Evolutionary conservation across 2,329 filamentous ascomycete genomes (phyloP), one percentile per base, ranked within the genome.

Genomic region (Spiromastix sp.): DNA sequence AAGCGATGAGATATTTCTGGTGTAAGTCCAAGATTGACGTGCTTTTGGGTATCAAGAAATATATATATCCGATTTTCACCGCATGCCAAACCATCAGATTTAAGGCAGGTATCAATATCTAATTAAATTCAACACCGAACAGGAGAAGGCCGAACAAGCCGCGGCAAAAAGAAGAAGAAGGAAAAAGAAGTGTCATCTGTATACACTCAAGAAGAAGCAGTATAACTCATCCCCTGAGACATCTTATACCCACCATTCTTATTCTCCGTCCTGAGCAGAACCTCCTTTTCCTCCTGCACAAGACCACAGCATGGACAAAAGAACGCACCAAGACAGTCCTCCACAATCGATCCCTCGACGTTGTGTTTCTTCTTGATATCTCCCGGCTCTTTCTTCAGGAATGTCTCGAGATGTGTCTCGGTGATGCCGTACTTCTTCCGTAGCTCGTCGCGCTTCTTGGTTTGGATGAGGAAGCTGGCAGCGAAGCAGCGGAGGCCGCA

Each of bases 241-340:
- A 28, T 38, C 31, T 38, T 16, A 17, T 38, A 38, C 3, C 28
- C 28, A 10, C 31, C 31, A 9, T 33, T 11, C 25, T 30, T 19
- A 13, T 34, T 26, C 22, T 22, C 24, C 18, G 20, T 18, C 16
- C 36, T 28, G 13, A 21, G 8, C 8, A 38, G 16, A 6, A 38
- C 36, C 16, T 38, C 36, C 26, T 38, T 38, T 21, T 38, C 31
- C 12, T 34, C 22, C 36, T 38, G 36, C 11, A 38, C 36, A 9
- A 38, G 12, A 30, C 16, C 32, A 17, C 31, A 38, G 31, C 36
- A 38, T 8, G 24, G 30, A 13, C 36, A 38, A 15, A 19, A 38
- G 15, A 38, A 38, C 10, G 30, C 17, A n/a, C 15, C 13, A 7
- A 38, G 19, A 19, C 30, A 38, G 21, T 38, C 36, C 32, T 38